A percentile compares a stretch with the other conserved stretches of the same genome.
Evolutionary conservation across 768 basidiomycete genomes (phyloP).

Genomic region (Leccinum subtestaceum): DNA sequence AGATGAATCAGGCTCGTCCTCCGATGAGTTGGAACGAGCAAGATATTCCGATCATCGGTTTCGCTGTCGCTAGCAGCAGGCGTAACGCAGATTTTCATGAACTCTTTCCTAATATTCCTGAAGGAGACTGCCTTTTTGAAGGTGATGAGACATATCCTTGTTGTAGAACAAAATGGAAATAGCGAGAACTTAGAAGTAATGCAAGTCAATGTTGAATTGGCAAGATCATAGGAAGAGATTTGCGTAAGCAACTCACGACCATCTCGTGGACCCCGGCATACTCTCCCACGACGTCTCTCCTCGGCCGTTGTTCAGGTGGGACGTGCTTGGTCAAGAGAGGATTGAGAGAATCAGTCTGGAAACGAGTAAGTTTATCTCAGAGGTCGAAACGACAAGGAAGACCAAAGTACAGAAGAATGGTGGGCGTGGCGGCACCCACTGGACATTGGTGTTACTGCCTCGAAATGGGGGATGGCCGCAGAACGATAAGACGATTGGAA

Average conservation of each 20-base stretch:
- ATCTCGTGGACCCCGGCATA: slow-evolving; percentile 74
- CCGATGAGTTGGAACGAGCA: slow-evolving; percentile 42
- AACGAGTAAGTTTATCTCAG: not conserved
- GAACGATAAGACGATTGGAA: not conserved
- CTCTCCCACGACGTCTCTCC: slow-evolving; percentile 70
- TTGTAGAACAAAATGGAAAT: slow-evolving; percentile 2
- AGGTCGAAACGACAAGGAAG: not conserved
- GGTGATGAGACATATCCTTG: slow-evolving; percentile 48
- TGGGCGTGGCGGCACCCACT: not conserved
- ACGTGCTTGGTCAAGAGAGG: slow-evolving; percentile 83
- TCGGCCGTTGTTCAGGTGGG: slow-evolving; percentile 70
- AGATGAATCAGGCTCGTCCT: slow-evolving; percentile 32
- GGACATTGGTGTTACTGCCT: slow-evolving; percentile 4
- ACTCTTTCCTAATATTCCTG: slow-evolving; percentile 82
- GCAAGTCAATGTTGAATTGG: slow-evolving; percentile 5
- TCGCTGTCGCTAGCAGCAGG: slow-evolving; percentile 94
- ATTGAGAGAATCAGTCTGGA: slow-evolving; percentile 79
- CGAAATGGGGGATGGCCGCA: slow-evolving; percentile 1
- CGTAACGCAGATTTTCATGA: slow-evolving; percentile 96
- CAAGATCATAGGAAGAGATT: slow-evolving; percentile 6
- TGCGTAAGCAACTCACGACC: slow-evolving; percentile 55
- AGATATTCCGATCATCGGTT: slow-evolving; percentile 91
- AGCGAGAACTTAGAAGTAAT: not conserved
- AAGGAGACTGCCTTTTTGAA: slow-evolving; percentile 97
- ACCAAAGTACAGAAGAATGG: slow-evolving; percentile 2